phyloP scores from a whole-genome alignment of 495 filamentous ascomycete species.

The Trichoderma reesei region DNA sequence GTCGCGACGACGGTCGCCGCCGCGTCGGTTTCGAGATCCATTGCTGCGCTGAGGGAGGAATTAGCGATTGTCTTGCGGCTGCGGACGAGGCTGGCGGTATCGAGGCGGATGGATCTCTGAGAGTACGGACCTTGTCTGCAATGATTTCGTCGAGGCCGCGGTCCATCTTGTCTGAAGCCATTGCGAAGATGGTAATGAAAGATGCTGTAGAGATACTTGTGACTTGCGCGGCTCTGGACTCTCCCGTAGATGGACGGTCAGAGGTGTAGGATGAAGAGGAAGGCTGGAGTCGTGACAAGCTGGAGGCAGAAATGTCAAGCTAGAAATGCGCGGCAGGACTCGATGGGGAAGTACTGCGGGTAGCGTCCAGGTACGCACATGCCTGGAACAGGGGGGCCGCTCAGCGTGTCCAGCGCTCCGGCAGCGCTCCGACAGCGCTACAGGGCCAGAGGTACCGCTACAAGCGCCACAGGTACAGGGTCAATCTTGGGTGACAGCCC shows the following conservation, averaged over 20 bases:
- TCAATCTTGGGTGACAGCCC: too few relatives aligned
- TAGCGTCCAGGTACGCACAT: too few relatives aligned
- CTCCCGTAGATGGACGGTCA: background rate
- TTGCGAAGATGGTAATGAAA: background rate
- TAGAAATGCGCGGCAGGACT: background rate
- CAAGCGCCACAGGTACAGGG: too few relatives aligned
- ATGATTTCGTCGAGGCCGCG: conserved; percentile 22
- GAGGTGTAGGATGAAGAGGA: background rate
- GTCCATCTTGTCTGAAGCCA: conserved; percentile 12
- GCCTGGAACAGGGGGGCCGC: too few relatives aligned
- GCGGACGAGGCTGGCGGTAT: conserved; percentile 5
- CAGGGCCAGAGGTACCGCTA: too few relatives aligned
- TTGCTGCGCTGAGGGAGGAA: conserved; percentile 14
- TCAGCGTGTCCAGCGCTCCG: too few relatives aligned
- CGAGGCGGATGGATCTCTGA: background rate
- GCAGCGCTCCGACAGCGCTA: too few relatives aligned
- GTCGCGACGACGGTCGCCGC: conserved; percentile 26
- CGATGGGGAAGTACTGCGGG: background rate
- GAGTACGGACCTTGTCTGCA: conserved; percentile 22
- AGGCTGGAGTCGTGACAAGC: background rate
- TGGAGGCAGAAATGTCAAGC: background rate
- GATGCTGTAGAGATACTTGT: background rate
- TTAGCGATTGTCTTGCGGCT: conserved; percentile 16
- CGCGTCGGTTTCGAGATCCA: conserved; percentile 7
- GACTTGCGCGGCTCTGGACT: background rate